Conservation (phyloP, 2,329 filamentous ascomycete genomes). For the Alternaria tenuissima region DNA sequence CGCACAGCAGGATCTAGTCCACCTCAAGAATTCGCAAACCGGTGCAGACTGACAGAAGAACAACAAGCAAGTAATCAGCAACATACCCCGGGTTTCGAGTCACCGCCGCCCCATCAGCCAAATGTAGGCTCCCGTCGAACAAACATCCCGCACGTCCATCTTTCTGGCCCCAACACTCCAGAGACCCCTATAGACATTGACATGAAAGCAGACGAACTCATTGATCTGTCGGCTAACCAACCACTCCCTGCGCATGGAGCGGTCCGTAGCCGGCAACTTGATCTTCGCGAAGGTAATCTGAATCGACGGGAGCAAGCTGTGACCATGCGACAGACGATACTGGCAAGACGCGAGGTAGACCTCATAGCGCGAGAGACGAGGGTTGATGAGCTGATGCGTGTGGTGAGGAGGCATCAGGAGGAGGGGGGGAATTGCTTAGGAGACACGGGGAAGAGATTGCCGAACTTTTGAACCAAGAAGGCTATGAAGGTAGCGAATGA, state of each 20-base stretch:
- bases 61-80: background rate
- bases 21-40: background rate
- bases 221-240: background rate
- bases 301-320: background rate
- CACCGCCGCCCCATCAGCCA: background rate
- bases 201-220: background rate
- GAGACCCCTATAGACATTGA: background rate
- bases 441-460: conserved; percentile 13
- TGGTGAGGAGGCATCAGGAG: conserved; percentile 4
- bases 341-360: background rate
- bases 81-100: background rate
- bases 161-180: background rate
- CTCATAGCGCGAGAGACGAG: background rate
- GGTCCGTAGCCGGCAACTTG: background rate
- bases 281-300: background rate
- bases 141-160: background rate
- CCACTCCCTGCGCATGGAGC: background rate
- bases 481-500: background rate
- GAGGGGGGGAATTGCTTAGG: conserved; percentile 7
- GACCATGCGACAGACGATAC: background rate
- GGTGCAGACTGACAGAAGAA: background rate
- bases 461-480: background rate
- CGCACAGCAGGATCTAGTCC: no score
- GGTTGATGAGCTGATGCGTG: background rate
- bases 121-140: background rate